Evolutionary conservation across 805 yeast genomes (phyloP).

Genomic region (Hanseniaspora meyeri): DNA sequence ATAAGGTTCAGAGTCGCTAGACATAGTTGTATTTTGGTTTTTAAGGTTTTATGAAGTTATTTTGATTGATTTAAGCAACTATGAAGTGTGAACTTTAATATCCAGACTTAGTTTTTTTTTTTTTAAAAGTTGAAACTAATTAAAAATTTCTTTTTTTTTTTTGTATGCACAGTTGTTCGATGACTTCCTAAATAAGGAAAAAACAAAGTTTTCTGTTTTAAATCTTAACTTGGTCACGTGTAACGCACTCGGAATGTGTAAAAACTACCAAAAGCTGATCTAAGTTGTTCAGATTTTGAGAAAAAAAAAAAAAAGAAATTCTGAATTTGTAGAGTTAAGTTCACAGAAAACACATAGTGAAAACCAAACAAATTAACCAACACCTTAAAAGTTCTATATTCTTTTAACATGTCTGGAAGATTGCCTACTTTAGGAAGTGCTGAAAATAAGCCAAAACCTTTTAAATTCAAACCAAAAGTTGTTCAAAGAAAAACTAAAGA

Average conservation of each 20-base stretch:
- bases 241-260: too few relatives aligned
- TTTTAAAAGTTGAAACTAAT: too few relatives aligned
- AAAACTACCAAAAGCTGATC: too few relatives aligned
- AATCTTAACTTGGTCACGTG: too few relatives aligned
- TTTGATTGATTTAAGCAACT: neutral
- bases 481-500: constrained; percentile 76
- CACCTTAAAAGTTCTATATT: too few relatives aligned
- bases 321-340: neutral
- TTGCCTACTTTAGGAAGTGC: constrained; percentile 23
- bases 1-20: constrained; percentile 23
- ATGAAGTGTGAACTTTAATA: neutral
- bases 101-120: too few relatives aligned
- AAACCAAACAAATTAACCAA: too few relatives aligned
- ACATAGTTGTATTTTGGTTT: neutral
- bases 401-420: constrained; percentile 20
- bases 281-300: neutral
- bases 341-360: too few relatives aligned
- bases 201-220: too few relatives aligned
- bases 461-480: constrained; percentile 74
- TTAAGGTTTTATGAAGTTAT: neutral
- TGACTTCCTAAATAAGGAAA: too few relatives aligned
- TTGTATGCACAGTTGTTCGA: too few relatives aligned
- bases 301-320: neutral
- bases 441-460: constrained; percentile 31
- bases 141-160: too few relatives aligned